phyloP scores from a whole-genome alignment of 2,329 filamentous ascomycete genomes.

The Monosporascus sp. region DNA sequence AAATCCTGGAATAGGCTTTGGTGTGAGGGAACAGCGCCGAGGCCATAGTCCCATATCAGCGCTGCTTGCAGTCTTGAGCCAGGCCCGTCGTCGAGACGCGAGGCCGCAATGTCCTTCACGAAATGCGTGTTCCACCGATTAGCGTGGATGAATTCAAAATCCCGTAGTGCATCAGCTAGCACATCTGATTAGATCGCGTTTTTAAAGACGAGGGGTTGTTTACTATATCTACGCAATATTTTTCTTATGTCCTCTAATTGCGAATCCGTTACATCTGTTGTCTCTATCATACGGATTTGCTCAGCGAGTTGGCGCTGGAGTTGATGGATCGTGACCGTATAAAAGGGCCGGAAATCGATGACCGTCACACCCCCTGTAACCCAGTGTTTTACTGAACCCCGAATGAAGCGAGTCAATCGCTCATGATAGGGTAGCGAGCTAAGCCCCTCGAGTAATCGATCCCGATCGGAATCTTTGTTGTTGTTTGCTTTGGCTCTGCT shows the following conservation, averaged over 20 bases:
- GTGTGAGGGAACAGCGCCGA: constrained; percentile 3
- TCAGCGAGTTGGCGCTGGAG: constrained; percentile 2
- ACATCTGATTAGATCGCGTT: background rate
- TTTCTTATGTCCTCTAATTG: constrained; percentile 5
- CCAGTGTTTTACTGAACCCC: constrained; percentile 7
- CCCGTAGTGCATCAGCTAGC: constrained; percentile 3
- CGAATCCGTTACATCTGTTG: constrained; percentile 1
- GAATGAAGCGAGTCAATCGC: constrained; percentile 5
- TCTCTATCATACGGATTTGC: constrained; percentile 2
- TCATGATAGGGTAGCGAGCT: constrained; percentile 5
- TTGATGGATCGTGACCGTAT: constrained; percentile 8
- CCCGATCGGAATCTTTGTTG: too few relatives aligned
- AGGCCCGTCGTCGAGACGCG: constrained; percentile 6
- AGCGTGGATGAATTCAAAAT: constrained; percentile 9
- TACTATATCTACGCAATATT: constrained; percentile 3
- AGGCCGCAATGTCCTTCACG: constrained; percentile 8
- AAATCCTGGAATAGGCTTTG: constrained; percentile 5
- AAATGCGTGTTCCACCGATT: constrained; percentile 8
- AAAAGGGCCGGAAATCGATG: constrained; percentile 7
- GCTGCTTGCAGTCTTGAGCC: constrained; percentile 5
- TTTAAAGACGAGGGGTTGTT: background rate
- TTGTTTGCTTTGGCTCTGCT: too few relatives aligned
- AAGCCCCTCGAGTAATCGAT: constrained; percentile 1
- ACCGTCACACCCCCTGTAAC: constrained; percentile 2
- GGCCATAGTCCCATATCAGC: constrained; percentile 3